Conservation (phyloP, 257 asterid species). For the Capsicum chinense region DNA sequence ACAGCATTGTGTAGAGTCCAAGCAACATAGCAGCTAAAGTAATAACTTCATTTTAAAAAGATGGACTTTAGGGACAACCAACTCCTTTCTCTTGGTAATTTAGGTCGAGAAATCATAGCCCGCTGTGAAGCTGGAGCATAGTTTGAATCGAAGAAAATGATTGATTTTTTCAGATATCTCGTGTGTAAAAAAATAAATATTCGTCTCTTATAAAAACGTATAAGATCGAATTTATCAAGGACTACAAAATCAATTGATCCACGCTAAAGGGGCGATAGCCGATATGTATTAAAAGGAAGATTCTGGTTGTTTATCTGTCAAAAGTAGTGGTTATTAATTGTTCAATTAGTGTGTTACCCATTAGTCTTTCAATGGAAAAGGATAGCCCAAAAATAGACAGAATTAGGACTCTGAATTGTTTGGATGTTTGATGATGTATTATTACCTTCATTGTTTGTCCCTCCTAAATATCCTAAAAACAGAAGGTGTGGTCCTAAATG, state of each 20-base stretch:
- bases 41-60: neutral
- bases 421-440: neutral
- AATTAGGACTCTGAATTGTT: neutral
- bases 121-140: neutral
- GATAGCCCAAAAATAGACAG: conserved; percentile 7
- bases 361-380: neutral
- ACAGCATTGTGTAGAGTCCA: neutral
- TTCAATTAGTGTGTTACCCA: neutral
- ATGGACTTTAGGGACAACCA: neutral
- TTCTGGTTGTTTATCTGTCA: neutral
- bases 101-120: neutral
- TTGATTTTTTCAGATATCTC: neutral
- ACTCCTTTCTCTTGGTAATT: neutral
- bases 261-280: neutral
- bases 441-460: neutral
- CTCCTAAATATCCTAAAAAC: neutral
- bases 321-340: neutral
- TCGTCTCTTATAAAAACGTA: neutral
- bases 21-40: neutral
- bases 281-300: neutral
- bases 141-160: neutral
- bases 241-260: neutral
- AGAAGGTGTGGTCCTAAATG: neutral
- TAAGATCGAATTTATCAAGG: neutral
- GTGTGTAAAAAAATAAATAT: neutral